phyloP scores from a whole-genome alignment of 805 yeast species.

The Starmera dryadoides region DNA sequence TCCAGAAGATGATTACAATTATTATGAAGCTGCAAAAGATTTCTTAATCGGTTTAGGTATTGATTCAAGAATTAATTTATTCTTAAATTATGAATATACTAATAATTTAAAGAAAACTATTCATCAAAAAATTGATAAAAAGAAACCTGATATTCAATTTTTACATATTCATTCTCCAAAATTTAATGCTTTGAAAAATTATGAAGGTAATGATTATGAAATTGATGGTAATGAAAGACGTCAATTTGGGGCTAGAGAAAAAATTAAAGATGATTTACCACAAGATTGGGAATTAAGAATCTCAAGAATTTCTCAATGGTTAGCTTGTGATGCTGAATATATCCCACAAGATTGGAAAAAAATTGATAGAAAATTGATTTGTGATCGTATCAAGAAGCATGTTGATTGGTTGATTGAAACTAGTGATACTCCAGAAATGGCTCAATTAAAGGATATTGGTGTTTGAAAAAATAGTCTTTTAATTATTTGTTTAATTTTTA shows the following conservation, averaged over 20 bases:
- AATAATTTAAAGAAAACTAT: conserved; percentile 13
- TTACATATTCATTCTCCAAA: conserved; percentile 22
- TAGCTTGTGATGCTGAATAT: conserved; percentile 20
- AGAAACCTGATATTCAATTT: conserved; percentile 20
- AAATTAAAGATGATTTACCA: conserved; percentile 13
- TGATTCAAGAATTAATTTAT: conserved; percentile 17
- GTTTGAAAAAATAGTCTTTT: conserved; percentile 2
- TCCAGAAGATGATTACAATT: conserved; percentile 20
- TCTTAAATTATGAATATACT: conserved; percentile 16
- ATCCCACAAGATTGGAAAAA: conserved; percentile 20
- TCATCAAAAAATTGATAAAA: conserved; percentile 5
- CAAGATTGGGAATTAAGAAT: conserved; percentile 20
- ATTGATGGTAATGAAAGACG: conserved; percentile 18
- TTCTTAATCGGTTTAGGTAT: conserved; percentile 12
- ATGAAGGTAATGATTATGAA: conserved; percentile 13
- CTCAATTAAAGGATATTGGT: conserved; percentile 15
- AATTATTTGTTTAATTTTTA: neutral
- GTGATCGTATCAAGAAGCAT: conserved; percentile 18
- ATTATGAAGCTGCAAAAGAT: conserved; percentile 13
- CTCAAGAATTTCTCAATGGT: conserved; percentile 20
- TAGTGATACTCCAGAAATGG: conserved; percentile 22
- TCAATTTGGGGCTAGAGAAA: conserved; percentile 20
- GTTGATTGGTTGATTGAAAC: conserved; percentile 20
- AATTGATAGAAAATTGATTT: conserved; percentile 12
- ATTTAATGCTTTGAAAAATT: conserved; percentile 19